Evolutionary conservation across 345 rosid genomes (phyloP), one percentile per base, ranked within the genome.

Genomic region (Arabis hirsuta): DNA sequence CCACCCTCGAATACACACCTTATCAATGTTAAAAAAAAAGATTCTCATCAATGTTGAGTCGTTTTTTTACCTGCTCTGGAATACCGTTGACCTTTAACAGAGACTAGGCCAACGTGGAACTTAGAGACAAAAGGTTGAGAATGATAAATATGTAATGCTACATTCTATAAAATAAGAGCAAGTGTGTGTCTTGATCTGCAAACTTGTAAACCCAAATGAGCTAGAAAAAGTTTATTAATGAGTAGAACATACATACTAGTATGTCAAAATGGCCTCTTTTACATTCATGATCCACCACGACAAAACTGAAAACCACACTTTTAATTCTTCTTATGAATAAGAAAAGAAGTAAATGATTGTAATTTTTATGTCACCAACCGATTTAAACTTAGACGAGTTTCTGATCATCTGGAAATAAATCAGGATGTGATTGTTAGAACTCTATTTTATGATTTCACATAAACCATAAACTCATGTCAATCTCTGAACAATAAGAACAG

Each of bases 321-420:
- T 47, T 10, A 19, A 44, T 3, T 39, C 11, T n/a, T 22, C 24
- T n/a, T 29, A 26, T 52, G 39, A 34, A 65, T n/a, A n/a, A n/a
- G n/a, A n/a, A n/a, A n/a, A n/a, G n/a, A n/a, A n/a, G 16, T 0
- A 32, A 34, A 34, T 12, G 9, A 6, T 58, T 4, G 5, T 12
- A 19, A 42, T 3, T 3, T 8, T 22, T 0, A 27, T 2, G 3
- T 34, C 10, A 57, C 78, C 27, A 29, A 86, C 96, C 81, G 76
- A 68, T 82, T 94, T 94, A 82, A 94, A 94, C 76, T 65, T 77
- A 51, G 95, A 94, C 47, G 9, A 55, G 76, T 80, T 89, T 94
- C 61, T 86, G 88, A 38, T 83, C 84, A 67, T 69, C 56, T 0
- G 98, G 95, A 73, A 94, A 89, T 38, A 81, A 85, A 76, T 94